These are phyloP conservation scores for Hypholoma sublateritium DNA, from an alignment of 768 basidiomycete genomes.

Conservation along the genomic window DNA sequence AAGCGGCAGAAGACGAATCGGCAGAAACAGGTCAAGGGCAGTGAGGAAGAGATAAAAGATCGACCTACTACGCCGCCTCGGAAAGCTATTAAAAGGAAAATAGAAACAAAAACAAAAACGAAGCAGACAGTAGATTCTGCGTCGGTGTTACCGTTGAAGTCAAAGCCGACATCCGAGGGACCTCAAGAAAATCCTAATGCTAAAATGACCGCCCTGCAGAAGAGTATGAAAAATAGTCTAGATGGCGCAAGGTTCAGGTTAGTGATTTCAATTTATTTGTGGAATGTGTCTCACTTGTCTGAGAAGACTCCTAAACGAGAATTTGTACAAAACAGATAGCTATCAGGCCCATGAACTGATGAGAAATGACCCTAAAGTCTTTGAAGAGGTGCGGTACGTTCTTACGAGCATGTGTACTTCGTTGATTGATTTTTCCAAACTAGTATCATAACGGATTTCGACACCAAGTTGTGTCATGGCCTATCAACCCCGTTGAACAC, in stretches of 20 bases:
- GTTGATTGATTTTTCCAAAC: neutral
- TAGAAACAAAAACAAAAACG: conserved; percentile 11
- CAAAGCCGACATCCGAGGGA: conserved; percentile 14
- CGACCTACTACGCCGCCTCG: conserved; percentile 4
- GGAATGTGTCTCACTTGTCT: neutral
- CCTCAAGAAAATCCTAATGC: conserved; percentile 6
- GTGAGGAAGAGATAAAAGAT: neutral
- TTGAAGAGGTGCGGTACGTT: conserved; percentile 64
- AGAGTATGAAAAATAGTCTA: conserved; percentile 73
- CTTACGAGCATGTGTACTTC: neutral
- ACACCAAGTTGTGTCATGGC: conserved; percentile 90
- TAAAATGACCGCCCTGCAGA: conserved; percentile 71
- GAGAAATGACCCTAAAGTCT: conserved; percentile 77
- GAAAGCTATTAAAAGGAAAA: conserved; percentile 10
- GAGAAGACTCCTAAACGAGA: conserved; percentile 88
- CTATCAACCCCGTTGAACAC: conserved; percentile 86
- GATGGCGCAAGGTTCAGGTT: conserved; percentile 89
- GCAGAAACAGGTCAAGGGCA: neutral
- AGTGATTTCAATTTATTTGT: neutral
- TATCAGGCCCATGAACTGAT: conserved; percentile 76
- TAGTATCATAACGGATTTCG: conserved; percentile 95
- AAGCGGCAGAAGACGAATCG: conserved; percentile 19
- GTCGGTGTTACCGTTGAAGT: conserved; percentile 13
- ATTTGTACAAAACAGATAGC: conserved; percentile 86
- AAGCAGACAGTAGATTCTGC: conserved; percentile 8